Evolutionary conservation across 108 stramenopile genomes (phyloP).

Genomic region (Mayamaea pseudoterrestris): DNA sequence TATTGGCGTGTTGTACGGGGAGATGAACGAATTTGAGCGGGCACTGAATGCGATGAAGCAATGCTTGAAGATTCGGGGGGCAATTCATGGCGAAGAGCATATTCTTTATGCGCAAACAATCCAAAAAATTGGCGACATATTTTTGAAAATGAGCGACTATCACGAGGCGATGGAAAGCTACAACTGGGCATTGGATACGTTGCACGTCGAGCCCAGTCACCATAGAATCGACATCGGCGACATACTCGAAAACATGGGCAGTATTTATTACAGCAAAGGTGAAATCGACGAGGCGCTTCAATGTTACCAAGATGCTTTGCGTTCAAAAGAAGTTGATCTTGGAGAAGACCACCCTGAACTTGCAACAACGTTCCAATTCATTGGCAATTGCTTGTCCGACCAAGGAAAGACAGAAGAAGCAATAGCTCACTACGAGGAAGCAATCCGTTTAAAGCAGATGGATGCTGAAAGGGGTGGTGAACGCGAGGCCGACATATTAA

Average conservation of each 20-base stretch:
- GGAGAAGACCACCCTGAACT: constrained; percentile 6
- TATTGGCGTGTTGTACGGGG: constrained; percentile 43
- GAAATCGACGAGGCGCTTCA: constrained; percentile 44
- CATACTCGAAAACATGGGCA: constrained; percentile 59
- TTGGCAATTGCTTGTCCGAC: constrained; percentile 54
- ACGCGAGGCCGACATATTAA: constrained; percentile 33
- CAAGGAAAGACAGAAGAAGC: constrained; percentile 42
- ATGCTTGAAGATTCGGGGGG: constrained; percentile 37
- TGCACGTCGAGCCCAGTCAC: constrained; percentile 36
- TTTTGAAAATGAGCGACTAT: constrained; percentile 54
- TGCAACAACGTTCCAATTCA: constrained; percentile 25
- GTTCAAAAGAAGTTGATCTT: constrained; percentile 37
- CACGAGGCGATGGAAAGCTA: constrained; percentile 48
- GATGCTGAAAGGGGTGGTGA: constrained; percentile 36
- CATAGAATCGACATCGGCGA: constrained; percentile 53
- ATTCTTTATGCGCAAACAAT: constrained; percentile 52
- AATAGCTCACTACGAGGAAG: constrained; percentile 51
- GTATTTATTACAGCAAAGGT: constrained; percentile 55
- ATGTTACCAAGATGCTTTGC: constrained; percentile 49
- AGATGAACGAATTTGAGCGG: constrained; percentile 43
- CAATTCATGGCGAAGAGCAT: constrained; percentile 43
- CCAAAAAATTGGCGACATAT: constrained; percentile 52
- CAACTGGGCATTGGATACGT: constrained; percentile 48
- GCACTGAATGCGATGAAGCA: constrained; percentile 36
- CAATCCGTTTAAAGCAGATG: constrained; percentile 31